These are phyloP conservation scores for Lenwebbia sp. DNA, from an alignment of 345 rosid genomes.

Conservation along the genomic window DNA sequence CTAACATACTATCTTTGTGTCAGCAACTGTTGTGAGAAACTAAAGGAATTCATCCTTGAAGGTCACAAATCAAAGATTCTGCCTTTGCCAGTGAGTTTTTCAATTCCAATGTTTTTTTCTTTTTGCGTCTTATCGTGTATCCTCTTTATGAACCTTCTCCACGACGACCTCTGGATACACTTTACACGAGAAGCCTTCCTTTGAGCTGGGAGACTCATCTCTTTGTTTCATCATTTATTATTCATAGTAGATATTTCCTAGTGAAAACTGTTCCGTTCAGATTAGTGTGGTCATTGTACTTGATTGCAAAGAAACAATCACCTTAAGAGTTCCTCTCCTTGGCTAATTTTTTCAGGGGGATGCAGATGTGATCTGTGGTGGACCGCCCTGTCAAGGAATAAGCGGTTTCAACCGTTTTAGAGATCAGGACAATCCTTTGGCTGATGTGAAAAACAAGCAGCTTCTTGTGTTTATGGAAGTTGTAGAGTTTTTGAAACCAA, in stretches of 20 bases:
- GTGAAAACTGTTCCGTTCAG: background rate
- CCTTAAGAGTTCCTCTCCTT: background rate
- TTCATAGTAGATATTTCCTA: background rate
- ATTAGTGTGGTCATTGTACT: background rate
- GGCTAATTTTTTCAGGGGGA: constrained; percentile 27
- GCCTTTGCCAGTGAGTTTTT: constrained; percentile 49
- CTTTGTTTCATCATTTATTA: background rate
- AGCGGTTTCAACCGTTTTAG: constrained; percentile 71
- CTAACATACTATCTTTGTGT: background rate
- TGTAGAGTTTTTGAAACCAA: constrained; percentile 55
- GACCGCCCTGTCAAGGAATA: constrained; percentile 87
- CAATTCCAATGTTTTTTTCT: background rate
- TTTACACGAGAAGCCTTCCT: background rate
- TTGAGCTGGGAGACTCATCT: background rate
- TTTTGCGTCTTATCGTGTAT: background rate
- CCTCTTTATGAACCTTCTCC: background rate
- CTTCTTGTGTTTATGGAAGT: constrained; percentile 54
- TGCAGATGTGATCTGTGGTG: constrained; percentile 74
- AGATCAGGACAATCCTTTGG: constrained; percentile 31
- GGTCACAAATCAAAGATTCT: constrained; percentile 37
- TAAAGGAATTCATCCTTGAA: constrained; percentile 35
- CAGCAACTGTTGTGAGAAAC: constrained; percentile 32
- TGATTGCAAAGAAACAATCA: background rate
- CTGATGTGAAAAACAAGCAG: constrained; percentile 57
- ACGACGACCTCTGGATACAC: background rate